phyloP scores from a whole-genome alignment of 148 eudicot species.

The Amaranthus hypochondriacus region DNA sequence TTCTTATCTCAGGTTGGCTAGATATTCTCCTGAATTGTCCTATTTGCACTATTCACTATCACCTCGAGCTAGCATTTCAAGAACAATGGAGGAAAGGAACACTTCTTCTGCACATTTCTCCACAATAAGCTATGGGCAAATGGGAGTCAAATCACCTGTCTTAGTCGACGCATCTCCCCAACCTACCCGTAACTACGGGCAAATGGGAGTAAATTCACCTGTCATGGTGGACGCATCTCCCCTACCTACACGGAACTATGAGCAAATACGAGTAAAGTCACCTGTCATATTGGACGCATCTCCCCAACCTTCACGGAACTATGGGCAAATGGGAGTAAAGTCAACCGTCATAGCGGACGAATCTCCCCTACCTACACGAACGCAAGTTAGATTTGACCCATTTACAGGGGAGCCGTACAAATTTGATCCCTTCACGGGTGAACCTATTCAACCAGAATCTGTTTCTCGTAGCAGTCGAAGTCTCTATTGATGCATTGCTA shows the following conservation, averaged over 20 bases:
- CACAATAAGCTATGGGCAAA: conserved; percentile 22
- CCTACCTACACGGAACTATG: conserved; percentile 6
- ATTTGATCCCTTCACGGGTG: conserved; percentile 85
- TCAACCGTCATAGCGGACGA: conserved; percentile 18
- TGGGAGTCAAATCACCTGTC: conserved; percentile 22
- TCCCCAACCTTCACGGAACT: conserved; percentile 3
- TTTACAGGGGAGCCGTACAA: conserved; percentile 72
- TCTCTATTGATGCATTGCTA: conserved; percentile 20
- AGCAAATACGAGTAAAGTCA: conserved; percentile 29
- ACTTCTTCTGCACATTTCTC: neutral
- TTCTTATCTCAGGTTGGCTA: conserved; percentile 35
- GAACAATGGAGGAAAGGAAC: conserved; percentile 18
- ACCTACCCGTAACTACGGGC: conserved; percentile 21
- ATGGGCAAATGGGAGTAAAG: conserved; percentile 30
- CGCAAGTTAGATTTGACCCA: conserved; percentile 65
- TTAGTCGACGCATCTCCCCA: conserved; percentile 14
- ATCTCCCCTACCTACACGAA: conserved; percentile 34
- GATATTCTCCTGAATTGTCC: conserved; percentile 35
- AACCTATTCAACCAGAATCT: conserved; percentile 51
- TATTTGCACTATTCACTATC: conserved; percentile 37
- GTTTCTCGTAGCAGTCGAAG: conserved; percentile 23
- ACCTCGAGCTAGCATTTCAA: conserved; percentile 26
- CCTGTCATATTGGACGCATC: conserved; percentile 21
- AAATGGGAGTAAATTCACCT: conserved; percentile 24
- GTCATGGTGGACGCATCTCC: conserved; percentile 19